Evolutionary conservation across 75 land plant species (phyloP), one percentile per base, ranked within the genome.

Genomic region (Azolla pinnata): DNA sequence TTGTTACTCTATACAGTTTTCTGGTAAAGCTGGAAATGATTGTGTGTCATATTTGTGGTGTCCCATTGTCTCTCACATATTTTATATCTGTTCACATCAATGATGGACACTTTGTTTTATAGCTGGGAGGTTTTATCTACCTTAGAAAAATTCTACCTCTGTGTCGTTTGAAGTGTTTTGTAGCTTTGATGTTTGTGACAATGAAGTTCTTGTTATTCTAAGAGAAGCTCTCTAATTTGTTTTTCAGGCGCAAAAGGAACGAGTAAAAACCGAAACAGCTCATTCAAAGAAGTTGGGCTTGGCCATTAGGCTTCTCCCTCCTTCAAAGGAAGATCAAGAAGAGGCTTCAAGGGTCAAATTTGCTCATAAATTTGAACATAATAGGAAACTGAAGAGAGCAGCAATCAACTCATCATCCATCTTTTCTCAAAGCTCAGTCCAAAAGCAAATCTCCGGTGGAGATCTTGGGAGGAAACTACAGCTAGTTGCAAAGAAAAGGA

Each of bases 351-450:
- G 64, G 9, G 67, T 81, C 24, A 79, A 67, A 56, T 95, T 95
- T 60, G 31, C 83, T 4, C 57, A 76, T 10, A 89, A 82, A 60
- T 89, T 95, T 67, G 97, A 89, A 3, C 71, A 16, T 25, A 86
- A 86, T 64, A 67, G 77, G 52, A 83, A 77, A 58, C 69, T 81
- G 26, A 89, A 86, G 66, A 70, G 99, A 44, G 96, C 96, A 16
- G 80, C 81, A 23, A 95, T 95, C 12, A 71, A 77, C 18, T 72
- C 97, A 23, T 56, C 87, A 33, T 83, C 99, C 14, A 95, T 95
- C 18, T 95, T 95, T 52, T 52, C 82, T 2, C 66, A 52, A 17
- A 8, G 4, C 1, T 16, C 48, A 20, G 20, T 9, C 4, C 16
- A 33, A 20, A 16, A n/a, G 5, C 1, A 33, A 2, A 19, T 72